phyloP scores from a whole-genome alignment of 768 basidiomycete species.

The Termitomyces sp. region DNA sequence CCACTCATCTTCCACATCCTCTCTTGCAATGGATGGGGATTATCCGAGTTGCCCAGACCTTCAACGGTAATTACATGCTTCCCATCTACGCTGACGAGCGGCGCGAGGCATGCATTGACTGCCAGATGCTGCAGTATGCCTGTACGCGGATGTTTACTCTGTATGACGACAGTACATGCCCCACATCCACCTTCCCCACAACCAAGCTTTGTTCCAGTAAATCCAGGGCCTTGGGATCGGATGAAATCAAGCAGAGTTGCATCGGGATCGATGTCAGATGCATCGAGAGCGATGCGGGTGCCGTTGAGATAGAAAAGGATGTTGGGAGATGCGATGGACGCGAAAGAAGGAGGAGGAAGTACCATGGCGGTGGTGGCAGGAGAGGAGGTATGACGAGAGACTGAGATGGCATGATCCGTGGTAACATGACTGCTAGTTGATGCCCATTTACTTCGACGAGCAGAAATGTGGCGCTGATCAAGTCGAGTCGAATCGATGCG shows the following conservation, averaged over 20 bases:
- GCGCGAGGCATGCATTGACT: constrained; percentile 12
- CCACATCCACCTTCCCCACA: constrained; percentile 14
- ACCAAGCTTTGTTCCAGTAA: constrained; percentile 12
- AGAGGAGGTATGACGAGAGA: neutral
- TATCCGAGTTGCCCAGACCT: constrained; percentile 11
- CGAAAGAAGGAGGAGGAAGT: neutral
- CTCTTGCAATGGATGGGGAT: constrained; percentile 13
- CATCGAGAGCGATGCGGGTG: constrained; percentile 11
- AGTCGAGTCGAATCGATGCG: neutral
- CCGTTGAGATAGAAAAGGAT: constrained; percentile 16
- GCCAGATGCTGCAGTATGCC: constrained; percentile 12
- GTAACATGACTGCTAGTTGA: too few species aligned
- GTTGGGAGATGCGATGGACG: constrained; percentile 1
- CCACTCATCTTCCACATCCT: constrained; percentile 16
- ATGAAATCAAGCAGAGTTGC: constrained; percentile 14
- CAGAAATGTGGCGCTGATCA: too few species aligned
- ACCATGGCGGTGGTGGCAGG: neutral
- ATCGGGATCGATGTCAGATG: constrained; percentile 10
- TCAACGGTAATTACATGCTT: constrained; percentile 14
- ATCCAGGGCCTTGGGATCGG: constrained; percentile 13
- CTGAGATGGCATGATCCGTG: neutral
- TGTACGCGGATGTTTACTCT: constrained; percentile 11
- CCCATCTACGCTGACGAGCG: constrained; percentile 12
- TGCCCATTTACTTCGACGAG: too few species aligned
- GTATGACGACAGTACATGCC: constrained; percentile 14